Base-by-base conservation (phyloP, 768 basidiomycete genomes). In the Boletus pseudopeckii region DNA sequence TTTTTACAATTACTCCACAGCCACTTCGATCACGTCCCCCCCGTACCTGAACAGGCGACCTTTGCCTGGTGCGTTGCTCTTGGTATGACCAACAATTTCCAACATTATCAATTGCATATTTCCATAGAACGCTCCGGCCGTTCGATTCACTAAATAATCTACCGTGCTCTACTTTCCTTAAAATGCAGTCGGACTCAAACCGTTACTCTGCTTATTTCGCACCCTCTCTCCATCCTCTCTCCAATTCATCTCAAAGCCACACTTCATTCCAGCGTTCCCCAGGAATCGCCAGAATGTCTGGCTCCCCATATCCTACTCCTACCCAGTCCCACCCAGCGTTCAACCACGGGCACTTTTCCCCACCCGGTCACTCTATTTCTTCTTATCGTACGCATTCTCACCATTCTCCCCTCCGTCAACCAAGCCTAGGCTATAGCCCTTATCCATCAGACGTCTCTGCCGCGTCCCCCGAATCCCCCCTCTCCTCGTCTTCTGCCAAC, bases 401-500 rank as follows among this genome's bases (percentile, higher is more conserved):
- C 18, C 47, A 46, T 6, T 49, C 58, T 2, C 53, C 63, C 34
- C 54, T 56, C 48, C 60, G 18, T 37, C 67, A 56, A 2, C 3
- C 59, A 0, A 57, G 48, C 42, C 20, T 69, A 13, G 60, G 58
- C 33, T 68, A 70, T 48, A 75, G 70, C 50, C 72, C 75, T 28
- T 71, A 74, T 51, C 69, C 72, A 48, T 70, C 76, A 0, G 64
- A 69, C 53, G 66, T 65, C 55, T 74, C 75, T 18, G 66, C 65
- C 1, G 61, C 73, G 4, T 70, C 70, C 15, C 57, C 69, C 1
- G 68, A 70, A 45, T 76, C 77, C 4, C 75, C 76, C 28, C 67
- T 72, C 50, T 76, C 77, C 7, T 72, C 73, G 6, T 68, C 68
- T 13, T 75, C 75, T 4, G 67, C 67, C 47, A 71, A 72, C 57